Base-by-base conservation (phyloP, 495 filamentous ascomycete genomes). In the Umbilicaria muhlenbergii region DNA sequence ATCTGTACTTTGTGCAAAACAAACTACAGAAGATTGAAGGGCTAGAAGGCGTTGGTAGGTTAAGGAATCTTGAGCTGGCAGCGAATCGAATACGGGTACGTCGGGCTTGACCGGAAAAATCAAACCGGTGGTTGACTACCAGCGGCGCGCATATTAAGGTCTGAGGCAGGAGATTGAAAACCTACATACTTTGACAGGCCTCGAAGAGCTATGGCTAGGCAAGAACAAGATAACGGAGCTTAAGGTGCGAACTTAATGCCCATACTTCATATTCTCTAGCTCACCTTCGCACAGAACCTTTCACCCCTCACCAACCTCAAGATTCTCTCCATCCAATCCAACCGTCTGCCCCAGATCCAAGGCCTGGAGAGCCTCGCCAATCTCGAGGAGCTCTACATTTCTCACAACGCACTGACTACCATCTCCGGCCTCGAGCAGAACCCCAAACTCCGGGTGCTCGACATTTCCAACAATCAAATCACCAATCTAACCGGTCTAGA, bases 181-280 rank as follows among this genome's bases (percentile, higher is more conserved):
- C 54, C 71, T 99, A 31, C 83, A 88, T 18, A 71, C 68, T 5
- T 65, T 99, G 46, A 74, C 62, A 3, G 68, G 72, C 2, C 60
- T 99, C 35, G 80, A 95, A 57, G 72, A 94, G 56, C 70, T 99
- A 11, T 99, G 92, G 92, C 65, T 99, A 7, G 91, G 89, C 32
- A 95, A 95, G 71, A 99, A 99, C 60, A 94, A 94, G 57, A 94
- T 99, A 53, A 83, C 79, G 2, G 76, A 86, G 58, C 70, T 98
- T 43, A 80, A 78, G 54, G 82, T 75, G 44, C 38, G 53, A 42
- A 21, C 3, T 44, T 17, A 36, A 17, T 10, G 10, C 14, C 11
- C 42, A 40, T 14, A 46, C 38, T 4, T 18, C 18, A 7, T 5
- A 17, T 19, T 41, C 16, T 38, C 12, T n/a, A 34, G 24, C 5